Evolutionary conservation across 129 eudicot genomes (phyloP), one percentile per base, ranked within the genome.

Genomic region (Centrapalus pauciflorus): DNA sequence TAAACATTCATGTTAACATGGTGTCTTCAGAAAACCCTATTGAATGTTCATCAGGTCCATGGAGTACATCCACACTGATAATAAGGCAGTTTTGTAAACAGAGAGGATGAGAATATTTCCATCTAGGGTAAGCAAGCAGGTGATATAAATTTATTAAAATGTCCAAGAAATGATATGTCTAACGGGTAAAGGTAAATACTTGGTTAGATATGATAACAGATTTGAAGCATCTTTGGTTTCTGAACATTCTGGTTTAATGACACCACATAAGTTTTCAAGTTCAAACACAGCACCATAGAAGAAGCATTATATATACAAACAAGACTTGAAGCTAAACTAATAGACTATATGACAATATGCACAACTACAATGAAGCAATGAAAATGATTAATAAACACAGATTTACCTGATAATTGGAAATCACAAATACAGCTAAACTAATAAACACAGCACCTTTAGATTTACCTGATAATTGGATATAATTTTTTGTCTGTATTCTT

Each of bases 391-490:
- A n/a, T n/a, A n/a, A n/a, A n/a, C n/a, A n/a, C n/a, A n/a, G n/a
- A n/a, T n/a, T n/a, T n/a, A n/a, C n/a, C n/a, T n/a, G n/a, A n/a
- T n/a, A n/a, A n/a, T n/a, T n/a, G n/a, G n/a, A n/a, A n/a, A n/a
- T n/a, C n/a, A n/a, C n/a, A n/a, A n/a, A n/a, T n/a, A n/a, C n/a
- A n/a, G n/a, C n/a, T n/a, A n/a, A n/a, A n/a, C n/a, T n/a, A n/a
- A n/a, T n/a, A n/a, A n/a, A n/a, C n/a, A 45, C 5, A 46, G 16
- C 54, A 51, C 12, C 19, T 38, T n/a, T 19, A 11, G 50, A 67
- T 24, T 55, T 82, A 85, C 97, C 97, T 90, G 94, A 70, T 91
- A 91, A 76, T 91, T 85, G 35, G 94, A 79, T 83, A 91, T 81
- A 30, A 91, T 91, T 73, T 85, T 91, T 80, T 85, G 94, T 67